phyloP scores from a whole-genome alignment of 1,284 basidiomycete species.

The Rhodotorula sp. region DNA sequence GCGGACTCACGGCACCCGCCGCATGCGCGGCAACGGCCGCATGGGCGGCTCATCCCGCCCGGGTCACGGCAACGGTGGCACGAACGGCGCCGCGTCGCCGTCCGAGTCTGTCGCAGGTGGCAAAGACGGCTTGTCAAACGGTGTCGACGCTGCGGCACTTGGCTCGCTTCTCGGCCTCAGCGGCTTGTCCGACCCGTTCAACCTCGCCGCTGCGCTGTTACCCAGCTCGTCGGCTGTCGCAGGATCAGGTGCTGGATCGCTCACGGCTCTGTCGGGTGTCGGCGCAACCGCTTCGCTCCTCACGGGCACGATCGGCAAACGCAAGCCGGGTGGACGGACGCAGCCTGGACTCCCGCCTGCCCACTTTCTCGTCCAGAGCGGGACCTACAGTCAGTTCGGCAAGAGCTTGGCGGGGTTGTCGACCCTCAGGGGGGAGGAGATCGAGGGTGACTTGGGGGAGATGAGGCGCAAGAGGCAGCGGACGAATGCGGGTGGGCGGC shows the following conservation, averaged over 20 bases:
- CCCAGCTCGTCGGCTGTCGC: conserved; percentile 2
- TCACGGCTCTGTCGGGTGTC: conserved; percentile 30
- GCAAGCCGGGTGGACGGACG: conserved; percentile 34
- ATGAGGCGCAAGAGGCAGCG: conserved; percentile 38
- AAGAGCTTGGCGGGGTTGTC: conserved; percentile 39
- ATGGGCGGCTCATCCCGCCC: conserved; percentile 5
- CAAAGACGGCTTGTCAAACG: not conserved
- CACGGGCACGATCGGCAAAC: conserved; percentile 33
- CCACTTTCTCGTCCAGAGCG: conserved; percentile 35
- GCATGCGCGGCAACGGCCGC: conserved; percentile 27
- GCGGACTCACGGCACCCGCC: conserved; percentile 39
- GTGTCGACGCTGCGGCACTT: conserved; percentile 23
- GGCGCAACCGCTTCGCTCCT: conserved; percentile 27
- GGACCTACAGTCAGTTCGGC: conserved; percentile 38
- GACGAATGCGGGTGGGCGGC: conserved; percentile 12
- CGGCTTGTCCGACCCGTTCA: conserved; percentile 38
- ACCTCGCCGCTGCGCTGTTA: conserved; percentile 34
- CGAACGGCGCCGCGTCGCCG: conserved; percentile 21
- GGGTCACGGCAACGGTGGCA: not conserved
- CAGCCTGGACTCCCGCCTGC: conserved; percentile 40
- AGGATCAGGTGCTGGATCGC: conserved; percentile 7
- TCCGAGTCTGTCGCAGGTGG: conserved; percentile 25
- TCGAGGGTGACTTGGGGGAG: conserved; percentile 40
- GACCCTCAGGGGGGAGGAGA: conserved; percentile 36
- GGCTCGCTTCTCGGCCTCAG: conserved; percentile 30